Evolutionary conservation across 2,329 filamentous ascomycete species (phyloP), one percentile per base, ranked within the genome.

Genomic region (Aspergillus quadrilineatus): DNA sequence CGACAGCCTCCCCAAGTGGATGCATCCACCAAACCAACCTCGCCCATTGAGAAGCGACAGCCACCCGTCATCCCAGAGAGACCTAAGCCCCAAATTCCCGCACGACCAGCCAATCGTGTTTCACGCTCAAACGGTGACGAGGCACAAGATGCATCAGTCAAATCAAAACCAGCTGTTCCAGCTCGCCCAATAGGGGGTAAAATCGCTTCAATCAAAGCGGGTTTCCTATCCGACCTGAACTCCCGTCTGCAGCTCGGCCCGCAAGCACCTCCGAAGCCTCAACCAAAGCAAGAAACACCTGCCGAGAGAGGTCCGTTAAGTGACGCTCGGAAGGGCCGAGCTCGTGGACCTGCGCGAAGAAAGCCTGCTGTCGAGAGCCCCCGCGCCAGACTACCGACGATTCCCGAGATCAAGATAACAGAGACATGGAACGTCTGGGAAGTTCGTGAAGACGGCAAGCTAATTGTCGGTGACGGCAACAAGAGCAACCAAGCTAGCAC

Each of bases 221-320:
- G 90, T 3, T 97, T 99, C 73, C 86, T 99, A 82, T 92, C 87
- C 44, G 93, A 97, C 68, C 79, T 99, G 42, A 96, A 97, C 74
- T 92, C 91, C 66, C 89, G 92, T 48, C 80, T 99, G 29, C 88
- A 91, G 69, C 77, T 96, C 36, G 94, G 94, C 1, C 93, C 92
- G n/a, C 87, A 90, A 64, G 85, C 82, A 45, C 67, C 86, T 15
- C 56, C 57, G 1, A 92, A 91, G 78, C 88, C 89, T 63, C 87
- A 89, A 67, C 88, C 92, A 62, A 77, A 81, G 41, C 76, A 79
- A 12, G 80, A 85, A 2, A 80, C 81, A 32, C 80, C 83, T 58
- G 85, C 84, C 57, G 86, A 92, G 67, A 90, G 91, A 72, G 85
- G 82, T 9, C 92, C 92, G n/a, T 79, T 99, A 28, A 82, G 82